Percentiles rank a stretch among this genome's conserved stretches.
These are phyloP conservation scores for Mycena galopus DNA, from an alignment of 768 basidiomycete species.

Conservation along the genomic window DNA sequence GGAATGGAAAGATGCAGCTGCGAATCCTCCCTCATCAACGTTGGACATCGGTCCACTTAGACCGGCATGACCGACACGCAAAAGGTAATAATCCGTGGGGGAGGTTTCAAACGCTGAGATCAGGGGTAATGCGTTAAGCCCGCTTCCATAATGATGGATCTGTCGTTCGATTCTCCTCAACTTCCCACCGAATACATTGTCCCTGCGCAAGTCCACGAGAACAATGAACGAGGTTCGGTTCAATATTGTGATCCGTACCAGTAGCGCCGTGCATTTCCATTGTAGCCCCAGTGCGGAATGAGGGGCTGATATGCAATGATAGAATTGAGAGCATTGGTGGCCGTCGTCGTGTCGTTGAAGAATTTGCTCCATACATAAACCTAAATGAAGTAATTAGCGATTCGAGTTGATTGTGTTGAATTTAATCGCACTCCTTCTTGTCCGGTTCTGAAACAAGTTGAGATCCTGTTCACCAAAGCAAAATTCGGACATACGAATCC, in stretches of 20 bases:
- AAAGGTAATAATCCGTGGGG: conserved; percentile 64
- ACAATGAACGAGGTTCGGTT: not conserved
- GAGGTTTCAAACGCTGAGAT: conserved; percentile 61
- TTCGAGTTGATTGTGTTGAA: not conserved
- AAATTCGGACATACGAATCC: conserved; percentile 48
- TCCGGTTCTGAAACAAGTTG: conserved; percentile 49
- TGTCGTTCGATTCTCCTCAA: conserved; percentile 67
- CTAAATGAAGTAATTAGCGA: not conserved
- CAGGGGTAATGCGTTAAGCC: conserved; percentile 66
- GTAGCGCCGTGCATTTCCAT: conserved; percentile 70
- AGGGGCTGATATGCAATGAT: conserved; percentile 70
- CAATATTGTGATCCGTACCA: conserved; percentile 51
- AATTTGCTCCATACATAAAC: conserved; percentile 64
- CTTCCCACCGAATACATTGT: conserved; percentile 69
- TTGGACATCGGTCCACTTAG: conserved; percentile 65
- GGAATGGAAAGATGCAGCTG: conserved; percentile 70
- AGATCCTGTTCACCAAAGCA: not conserved
- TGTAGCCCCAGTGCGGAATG: conserved; percentile 72
- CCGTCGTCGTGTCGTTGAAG: conserved; percentile 65
- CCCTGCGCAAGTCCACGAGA: conserved; percentile 54
- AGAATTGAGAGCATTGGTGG: conserved; percentile 65
- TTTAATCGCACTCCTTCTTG: conserved; percentile 61
- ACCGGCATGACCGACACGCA: conserved; percentile 67
- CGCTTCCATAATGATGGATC: conserved; percentile 71
- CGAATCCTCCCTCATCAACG: conserved; percentile 69